Conservation (phyloP, 1,139 yeast species). For the Yamadazyma songkhlaensis region DNA sequence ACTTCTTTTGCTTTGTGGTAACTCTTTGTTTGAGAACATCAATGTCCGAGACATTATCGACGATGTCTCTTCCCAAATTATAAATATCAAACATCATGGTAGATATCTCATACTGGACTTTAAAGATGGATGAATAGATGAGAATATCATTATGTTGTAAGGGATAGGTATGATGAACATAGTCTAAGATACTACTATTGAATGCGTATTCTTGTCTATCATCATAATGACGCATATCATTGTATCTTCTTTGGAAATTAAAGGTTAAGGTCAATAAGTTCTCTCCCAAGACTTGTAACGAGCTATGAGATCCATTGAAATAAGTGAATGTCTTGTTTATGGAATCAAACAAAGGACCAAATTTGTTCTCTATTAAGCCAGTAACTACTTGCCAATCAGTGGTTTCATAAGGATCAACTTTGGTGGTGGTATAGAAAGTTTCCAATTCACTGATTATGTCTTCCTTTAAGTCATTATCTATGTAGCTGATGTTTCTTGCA, state of each 20-base stretch:
- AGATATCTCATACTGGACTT: conserved; percentile 32
- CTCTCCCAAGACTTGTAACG: conserved; percentile 7
- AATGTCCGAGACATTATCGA: conserved; percentile 15
- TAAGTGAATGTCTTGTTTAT: conserved; percentile 30
- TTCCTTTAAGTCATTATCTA: conserved; percentile 27
- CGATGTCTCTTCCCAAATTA: conserved; percentile 22
- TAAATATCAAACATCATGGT: conserved; percentile 31
- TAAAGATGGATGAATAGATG: conserved; percentile 44
- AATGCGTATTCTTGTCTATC: conserved; percentile 18
- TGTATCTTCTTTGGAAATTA: conserved; percentile 41
- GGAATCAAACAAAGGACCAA: conserved; percentile 41
- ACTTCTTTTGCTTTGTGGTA: not conserved
- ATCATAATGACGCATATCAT: conserved; percentile 11
- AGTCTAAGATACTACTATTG: conserved; percentile 36
- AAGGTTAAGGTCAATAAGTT: conserved; percentile 7
- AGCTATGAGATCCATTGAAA: not conserved
- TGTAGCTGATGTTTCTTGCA: conserved; percentile 39
- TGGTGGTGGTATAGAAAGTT: conserved; percentile 18
- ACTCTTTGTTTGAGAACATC: conserved; percentile 7
- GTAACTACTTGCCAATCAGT: conserved; percentile 53
- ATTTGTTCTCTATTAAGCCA: conserved; percentile 44
- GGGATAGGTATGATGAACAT: conserved; percentile 37
- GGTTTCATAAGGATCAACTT: conserved; percentile 30
- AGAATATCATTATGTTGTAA: conserved; percentile 36
- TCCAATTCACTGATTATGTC: conserved; percentile 33